Percentiles rank a stretch among this genome's conserved stretches.
phyloP scores from a whole-genome alignment of 768 basidiomycete genomes.

The Krasilnikovozyma curviuscula region DNA sequence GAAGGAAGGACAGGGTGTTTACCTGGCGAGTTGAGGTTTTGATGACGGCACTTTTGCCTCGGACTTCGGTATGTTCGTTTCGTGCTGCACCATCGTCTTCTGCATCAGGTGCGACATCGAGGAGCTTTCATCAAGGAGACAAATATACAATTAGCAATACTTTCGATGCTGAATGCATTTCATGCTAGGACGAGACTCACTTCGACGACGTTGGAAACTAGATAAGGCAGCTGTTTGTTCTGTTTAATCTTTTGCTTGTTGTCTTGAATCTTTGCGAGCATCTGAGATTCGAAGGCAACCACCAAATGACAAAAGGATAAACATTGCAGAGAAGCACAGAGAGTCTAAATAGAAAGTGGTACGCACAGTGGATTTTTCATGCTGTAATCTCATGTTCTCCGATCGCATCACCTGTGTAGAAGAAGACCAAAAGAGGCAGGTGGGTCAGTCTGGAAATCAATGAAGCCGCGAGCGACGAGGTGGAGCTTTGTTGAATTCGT shows the following conservation, averaged over 20 bases:
- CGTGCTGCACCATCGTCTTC: constrained; percentile 92
- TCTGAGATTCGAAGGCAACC: constrained; percentile 30
- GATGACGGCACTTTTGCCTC: constrained; percentile 95
- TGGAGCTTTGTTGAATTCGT: too few relatives aligned
- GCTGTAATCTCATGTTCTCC: constrained; percentile 72
- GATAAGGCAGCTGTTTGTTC: constrained; percentile 95
- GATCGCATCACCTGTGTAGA: constrained; percentile 77
- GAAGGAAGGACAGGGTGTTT: constrained; percentile 5
- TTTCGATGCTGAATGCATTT: not conserved
- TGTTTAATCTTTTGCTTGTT: constrained; percentile 98
- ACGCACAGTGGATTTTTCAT: constrained; percentile 48
- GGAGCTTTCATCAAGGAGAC: constrained; percentile 37
- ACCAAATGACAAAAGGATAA: too few relatives aligned
- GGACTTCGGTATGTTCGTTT: constrained; percentile 86
- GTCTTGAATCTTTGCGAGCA: constrained; percentile 97
- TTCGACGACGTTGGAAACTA: constrained; percentile 95
- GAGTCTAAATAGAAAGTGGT: too few relatives aligned
- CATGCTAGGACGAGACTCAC: constrained; percentile 31
- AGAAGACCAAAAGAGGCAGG: constrained; percentile 4
- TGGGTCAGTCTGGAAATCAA: too few relatives aligned
- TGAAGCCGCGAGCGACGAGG: too few relatives aligned
- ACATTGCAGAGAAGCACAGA: too few relatives aligned
- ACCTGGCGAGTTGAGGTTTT: constrained; percentile 91
- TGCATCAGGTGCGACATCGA: constrained; percentile 80
- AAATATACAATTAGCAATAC: not conserved